These are phyloP conservation scores for Rubia peregrina DNA, from an alignment of 305 asterid species.

Conservation along the genomic window DNA sequence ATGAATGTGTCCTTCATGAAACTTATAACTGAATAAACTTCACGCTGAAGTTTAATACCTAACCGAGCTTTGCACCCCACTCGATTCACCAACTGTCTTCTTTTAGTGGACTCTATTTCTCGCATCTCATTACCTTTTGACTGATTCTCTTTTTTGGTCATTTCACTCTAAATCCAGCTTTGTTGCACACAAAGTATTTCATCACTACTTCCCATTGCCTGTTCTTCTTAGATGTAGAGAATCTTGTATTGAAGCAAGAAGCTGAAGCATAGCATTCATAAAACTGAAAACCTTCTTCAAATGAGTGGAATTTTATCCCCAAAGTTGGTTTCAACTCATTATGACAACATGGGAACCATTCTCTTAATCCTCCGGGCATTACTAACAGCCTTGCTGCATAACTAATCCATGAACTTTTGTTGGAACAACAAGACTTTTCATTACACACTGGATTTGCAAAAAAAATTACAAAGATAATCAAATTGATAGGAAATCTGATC, in stretches of 20 bases:
- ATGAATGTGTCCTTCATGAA: not conserved
- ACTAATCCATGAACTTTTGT: too few relatives aligned
- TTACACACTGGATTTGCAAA: too few relatives aligned
- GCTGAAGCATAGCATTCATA: not conserved
- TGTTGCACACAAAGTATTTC: not conserved
- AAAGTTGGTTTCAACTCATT: not conserved
- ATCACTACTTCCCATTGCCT: not conserved
- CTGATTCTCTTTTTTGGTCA: too few relatives aligned
- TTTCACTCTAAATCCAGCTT: not conserved
- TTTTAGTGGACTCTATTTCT: not conserved
- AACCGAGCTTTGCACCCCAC: not conserved
- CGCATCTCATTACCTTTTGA: too few relatives aligned
- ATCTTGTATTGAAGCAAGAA: not conserved
- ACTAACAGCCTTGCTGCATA: too few relatives aligned
- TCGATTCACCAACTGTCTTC: not conserved
- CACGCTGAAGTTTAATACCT: not conserved
- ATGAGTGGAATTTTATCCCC: not conserved
- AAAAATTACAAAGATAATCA: too few relatives aligned
- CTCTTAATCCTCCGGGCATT: too few relatives aligned
- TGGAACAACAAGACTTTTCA: too few relatives aligned
- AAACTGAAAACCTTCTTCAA: not conserved
- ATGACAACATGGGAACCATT: not conserved
- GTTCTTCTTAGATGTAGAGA: not conserved
- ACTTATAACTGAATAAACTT: not conserved
- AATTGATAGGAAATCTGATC: too few relatives aligned